Base-by-base conservation (phyloP, 495 filamentous ascomycete genomes). In the Talaromyces borbonicus region DNA sequence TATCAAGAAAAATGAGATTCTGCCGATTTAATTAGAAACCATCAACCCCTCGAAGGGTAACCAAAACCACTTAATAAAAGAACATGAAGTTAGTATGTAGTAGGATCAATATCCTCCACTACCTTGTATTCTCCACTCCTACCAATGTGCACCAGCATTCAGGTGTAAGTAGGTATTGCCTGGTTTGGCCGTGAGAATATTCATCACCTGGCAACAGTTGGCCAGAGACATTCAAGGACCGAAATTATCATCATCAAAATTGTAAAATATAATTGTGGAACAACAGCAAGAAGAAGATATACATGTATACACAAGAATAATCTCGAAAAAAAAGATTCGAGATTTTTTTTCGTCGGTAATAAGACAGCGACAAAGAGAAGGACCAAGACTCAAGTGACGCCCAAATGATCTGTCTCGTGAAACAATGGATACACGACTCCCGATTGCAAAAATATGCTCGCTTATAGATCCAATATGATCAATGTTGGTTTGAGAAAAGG, bases 401-500 rank as follows among this genome's bases (percentile, higher is more conserved):
- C 30, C 27, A 23, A 24, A 11, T 24, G 30, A 20, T 20, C 16
- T 20, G 19, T 20, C 19, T 11, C 19, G 12, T 7, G 6, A 19
- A 18, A 43, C 15, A 25, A 29, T 30, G 16, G 36, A 31, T 7
- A 14, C n/a, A 46, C 43, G 43, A 46, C 43, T 31, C 43, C 43
- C 30, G 15, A 20, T 46, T 46, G 43, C 43, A 46, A 46, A n/a
- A n/a, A n/a, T n/a, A 46, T 46, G 43, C 43, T 46, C 43, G 43
- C 43, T 46, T 31, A 31, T 35, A 46, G 29, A 46, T 46, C 43
- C 25, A 29, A 16, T 35, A n/a, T n/a, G 38, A 41, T 41, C 38
- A 41, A 41, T 24, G 22, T 26, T 14, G 43, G 43, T 35, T 46
- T 24, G 9, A 9, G 19, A n/a, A n/a, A 22, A 6, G 24, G n/a